Base-by-base conservation (phyloP, 2,329 filamentous ascomycete genomes). In the Blastomyces percursus region DNA sequence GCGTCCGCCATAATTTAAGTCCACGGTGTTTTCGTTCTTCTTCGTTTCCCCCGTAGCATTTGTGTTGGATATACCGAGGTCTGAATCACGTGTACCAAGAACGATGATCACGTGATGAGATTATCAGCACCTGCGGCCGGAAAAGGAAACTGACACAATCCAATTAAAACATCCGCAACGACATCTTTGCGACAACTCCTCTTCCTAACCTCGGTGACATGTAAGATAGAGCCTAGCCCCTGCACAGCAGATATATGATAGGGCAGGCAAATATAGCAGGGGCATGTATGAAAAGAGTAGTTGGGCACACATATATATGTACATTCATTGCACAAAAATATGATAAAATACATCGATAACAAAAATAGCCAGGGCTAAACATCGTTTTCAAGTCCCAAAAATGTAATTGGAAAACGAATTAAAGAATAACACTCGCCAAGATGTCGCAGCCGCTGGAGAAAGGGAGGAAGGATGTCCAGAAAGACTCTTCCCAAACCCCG, bases 321-420 rank as follows among this genome's bases (percentile, higher is more conserved):
- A 48, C 56, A 59, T 48, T 16, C 27, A 59, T 59, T 59, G 16
- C 40, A n/a, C 46, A 46, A 32, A 59, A 50, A 50, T 30, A 30
- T 58, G 38, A 59, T 59, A 59, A 35, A 48, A 59, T 46, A 59
- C 57, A 59, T 59, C 24, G 12, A 27, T 48, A 35, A 42, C 40
- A 55, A 55, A 56, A 58, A 59, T 21, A 48, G 24, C 57, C 42
- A 59, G 3, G 27, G 35, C 57, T 48, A 50, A 38, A 50, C 35
- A 50, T 51, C 30, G 0, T 11, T 48, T 59, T 48, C 57, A 50
- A 35, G 46, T 16, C 42, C 42, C 42, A 50, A 48, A 27, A 9
- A 50, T 27, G 24, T 27, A 55, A 24, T 46, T n/a, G 35, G 42
- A 55, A 63, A 55, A 60, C 2, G 24, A 51, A 60, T 1, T 3